Conservation (phyloP, 1,284 basidiomycete genomes). For the Puccinia horiana region DNA sequence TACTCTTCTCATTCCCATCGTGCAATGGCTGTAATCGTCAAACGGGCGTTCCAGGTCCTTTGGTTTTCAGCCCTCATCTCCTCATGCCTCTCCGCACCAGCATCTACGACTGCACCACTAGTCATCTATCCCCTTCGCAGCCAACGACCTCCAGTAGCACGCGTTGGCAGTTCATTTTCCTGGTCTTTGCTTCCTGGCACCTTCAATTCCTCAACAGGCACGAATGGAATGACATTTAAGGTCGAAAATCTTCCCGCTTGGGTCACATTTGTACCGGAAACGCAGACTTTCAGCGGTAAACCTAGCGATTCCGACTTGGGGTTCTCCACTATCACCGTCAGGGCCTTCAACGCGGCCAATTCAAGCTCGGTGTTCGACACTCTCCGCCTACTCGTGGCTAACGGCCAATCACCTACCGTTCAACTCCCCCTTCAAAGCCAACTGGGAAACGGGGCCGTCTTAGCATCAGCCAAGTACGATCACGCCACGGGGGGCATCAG, state of each 20-base stretch:
- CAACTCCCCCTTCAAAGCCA: slow-evolving; percentile 37
- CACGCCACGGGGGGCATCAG: slow-evolving; percentile 40
- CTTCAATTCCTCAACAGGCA: slow-evolving; percentile 51
- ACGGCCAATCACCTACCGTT: slow-evolving; percentile 22
- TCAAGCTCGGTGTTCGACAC: slow-evolving; percentile 30
- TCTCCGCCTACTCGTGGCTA: slow-evolving; percentile 36
- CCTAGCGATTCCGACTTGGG: slow-evolving; percentile 50
- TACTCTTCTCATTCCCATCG: too few species aligned
- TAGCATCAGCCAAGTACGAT: slow-evolving; percentile 41
- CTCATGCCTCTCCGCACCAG: slow-evolving; percentile 13
- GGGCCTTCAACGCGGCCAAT: slow-evolving; percentile 18
- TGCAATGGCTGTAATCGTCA: neutral
- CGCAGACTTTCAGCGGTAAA: slow-evolving; percentile 53
- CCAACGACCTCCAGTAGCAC: slow-evolving; percentile 55
- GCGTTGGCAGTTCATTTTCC: slow-evolving; percentile 53
- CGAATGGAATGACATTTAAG: slow-evolving; percentile 50
- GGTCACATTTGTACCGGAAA: slow-evolving; percentile 53
- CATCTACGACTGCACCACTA: slow-evolving; percentile 11
- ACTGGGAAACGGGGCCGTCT: slow-evolving; percentile 37
- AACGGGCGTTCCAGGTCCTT: neutral
- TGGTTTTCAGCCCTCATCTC: slow-evolving; percentile 12
- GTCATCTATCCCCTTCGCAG: slow-evolving; percentile 51
- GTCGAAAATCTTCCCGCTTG: slow-evolving; percentile 53
- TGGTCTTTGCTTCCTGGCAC: slow-evolving; percentile 55
- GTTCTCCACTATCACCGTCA: slow-evolving; percentile 7